phyloP scores from a whole-genome alignment of 2,329 filamentous ascomycete genomes.

The Acrocalymma vagum region DNA sequence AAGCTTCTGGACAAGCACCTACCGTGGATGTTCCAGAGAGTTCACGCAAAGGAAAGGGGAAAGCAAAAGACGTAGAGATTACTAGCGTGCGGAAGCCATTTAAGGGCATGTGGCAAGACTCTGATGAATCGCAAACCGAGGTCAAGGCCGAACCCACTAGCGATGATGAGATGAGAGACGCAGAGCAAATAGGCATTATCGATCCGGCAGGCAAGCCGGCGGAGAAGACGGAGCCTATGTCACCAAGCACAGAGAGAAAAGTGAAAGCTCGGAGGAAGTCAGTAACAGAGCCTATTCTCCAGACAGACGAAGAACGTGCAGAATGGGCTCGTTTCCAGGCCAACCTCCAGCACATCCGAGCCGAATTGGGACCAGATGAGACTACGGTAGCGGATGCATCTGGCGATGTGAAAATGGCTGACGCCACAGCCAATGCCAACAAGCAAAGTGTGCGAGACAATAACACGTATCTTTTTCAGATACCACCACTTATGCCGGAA shows the following conservation, averaged over 20 bases:
- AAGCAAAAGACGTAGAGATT: conserved; percentile 54
- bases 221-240: conserved; percentile 37
- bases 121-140: conserved; percentile 46
- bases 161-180: conserved; percentile 50
- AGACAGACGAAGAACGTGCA: conserved; percentile 61
- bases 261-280: conserved; percentile 26
- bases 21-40: conserved; percentile 21
- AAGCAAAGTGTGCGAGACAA: conserved; percentile 54
- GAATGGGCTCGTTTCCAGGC: conserved; percentile 59
- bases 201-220: conserved; percentile 12
- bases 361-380: conserved; percentile 56
- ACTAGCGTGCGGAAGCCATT: conserved; percentile 51
- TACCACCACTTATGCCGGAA: conserved; percentile 69
- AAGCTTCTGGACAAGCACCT: conserved; percentile 36
- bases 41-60: conserved; percentile 48
- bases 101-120: conserved; percentile 56
- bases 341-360: conserved; percentile 55
- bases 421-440: conserved; percentile 25
- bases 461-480: conserved; percentile 69
- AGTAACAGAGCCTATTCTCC: conserved; percentile 51
- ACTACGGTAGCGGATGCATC: conserved; percentile 43
- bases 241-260: conserved; percentile 44
- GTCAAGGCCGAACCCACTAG: conserved; percentile 66
- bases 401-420: conserved; percentile 52
- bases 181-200: conserved; percentile 32